A percentile compares a stretch with the other conserved stretches of the same genome.
Evolutionary conservation across 257 asterid species (phyloP).

Genomic region (Ballota nigra): DNA sequence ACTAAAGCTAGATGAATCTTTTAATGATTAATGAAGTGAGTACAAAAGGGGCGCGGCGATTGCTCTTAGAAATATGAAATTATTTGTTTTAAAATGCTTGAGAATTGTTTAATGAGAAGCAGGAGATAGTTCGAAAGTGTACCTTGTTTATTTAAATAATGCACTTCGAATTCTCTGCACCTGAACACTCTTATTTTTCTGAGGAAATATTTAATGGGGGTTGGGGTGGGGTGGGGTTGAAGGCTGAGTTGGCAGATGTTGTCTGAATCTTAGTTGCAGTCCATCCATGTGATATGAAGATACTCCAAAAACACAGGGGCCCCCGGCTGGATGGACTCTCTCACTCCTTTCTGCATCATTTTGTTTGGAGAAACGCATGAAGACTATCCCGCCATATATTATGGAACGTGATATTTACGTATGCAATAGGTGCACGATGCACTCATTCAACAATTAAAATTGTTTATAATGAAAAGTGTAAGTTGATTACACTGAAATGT

Average conservation of each 20-base stretch:
- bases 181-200: conserved; percentile 3
- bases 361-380: not conserved
- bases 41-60: conserved; percentile 7
- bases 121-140: conserved; percentile 13
- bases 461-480: no score
- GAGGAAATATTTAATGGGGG: not conserved
- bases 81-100: not conserved
- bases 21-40: conserved; percentile 18
- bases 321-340: not conserved
- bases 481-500: no score
- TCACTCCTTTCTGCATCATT: not conserved
- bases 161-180: conserved; percentile 8
- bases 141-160: conserved; percentile 2
- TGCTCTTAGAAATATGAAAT: not conserved
- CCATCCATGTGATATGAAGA: not conserved
- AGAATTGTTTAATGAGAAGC: conserved; percentile 8
- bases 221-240: no score
- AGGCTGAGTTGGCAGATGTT: no score
- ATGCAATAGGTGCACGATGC: no score
- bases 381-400: no score
- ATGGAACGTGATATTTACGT: no score
- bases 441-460: no score
- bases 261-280: no score
- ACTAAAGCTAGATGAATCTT: conserved; percentile 7
- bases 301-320: conserved; percentile 18